Conservation (phyloP, 169 alveolate species). For the Theileria sp. region DNA sequence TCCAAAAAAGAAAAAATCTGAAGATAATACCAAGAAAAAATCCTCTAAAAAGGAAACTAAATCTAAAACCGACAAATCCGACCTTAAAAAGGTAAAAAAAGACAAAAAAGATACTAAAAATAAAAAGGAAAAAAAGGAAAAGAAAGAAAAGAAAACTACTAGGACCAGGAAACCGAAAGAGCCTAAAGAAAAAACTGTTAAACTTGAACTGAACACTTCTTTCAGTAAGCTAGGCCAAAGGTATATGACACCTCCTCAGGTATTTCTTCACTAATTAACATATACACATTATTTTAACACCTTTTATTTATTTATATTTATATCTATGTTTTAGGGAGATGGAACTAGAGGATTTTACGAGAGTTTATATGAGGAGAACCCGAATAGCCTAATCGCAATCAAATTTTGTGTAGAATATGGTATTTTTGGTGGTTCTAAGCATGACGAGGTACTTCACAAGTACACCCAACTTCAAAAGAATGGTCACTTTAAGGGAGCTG, state of each 20-base stretch:
- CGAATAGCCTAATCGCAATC: constrained; percentile 84
- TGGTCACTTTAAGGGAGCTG: constrained; percentile 54
- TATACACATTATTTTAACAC: background rate
- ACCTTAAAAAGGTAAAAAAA: background rate
- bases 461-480: constrained; percentile 49
- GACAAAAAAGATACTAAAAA: background rate
- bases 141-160: constrained; percentile 23
- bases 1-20: background rate
- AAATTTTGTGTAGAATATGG: constrained; percentile 79
- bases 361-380: constrained; percentile 84
- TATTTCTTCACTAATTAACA: background rate
- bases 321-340: constrained; percentile 74
- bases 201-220: constrained; percentile 31
- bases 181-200: constrained; percentile 8
- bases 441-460: constrained; percentile 38
- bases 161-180: background rate
- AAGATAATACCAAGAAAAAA: constrained; percentile 22
- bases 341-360: constrained; percentile 90
- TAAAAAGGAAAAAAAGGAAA: background rate
- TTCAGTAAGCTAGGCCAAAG: constrained; percentile 78
- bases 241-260: constrained; percentile 86
- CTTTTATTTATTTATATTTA: background rate
- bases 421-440: constrained; percentile 71
- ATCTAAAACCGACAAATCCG: constrained; percentile 8
- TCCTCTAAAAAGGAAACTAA: background rate